A percentile compares a stretch with the other conserved stretches of the same genome.
Conservation (phyloP, 441 rosid species). For the Mallotus japonicus region DNA sequence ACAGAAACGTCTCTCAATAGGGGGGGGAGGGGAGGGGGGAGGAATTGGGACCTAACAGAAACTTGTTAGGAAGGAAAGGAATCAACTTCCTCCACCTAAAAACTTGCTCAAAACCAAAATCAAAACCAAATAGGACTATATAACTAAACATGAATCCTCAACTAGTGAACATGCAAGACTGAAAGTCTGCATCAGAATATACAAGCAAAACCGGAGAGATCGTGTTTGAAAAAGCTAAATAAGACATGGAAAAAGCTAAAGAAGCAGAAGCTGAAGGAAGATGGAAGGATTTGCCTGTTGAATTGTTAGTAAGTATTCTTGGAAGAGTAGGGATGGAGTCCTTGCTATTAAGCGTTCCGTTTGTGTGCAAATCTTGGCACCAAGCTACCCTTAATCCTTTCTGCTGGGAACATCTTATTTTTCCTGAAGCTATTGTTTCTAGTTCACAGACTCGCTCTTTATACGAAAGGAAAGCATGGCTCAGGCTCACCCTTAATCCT, state of each 20-base stretch:
- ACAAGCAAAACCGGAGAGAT: not conserved
- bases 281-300: constrained; percentile 15
- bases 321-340: constrained; percentile 20
- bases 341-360: constrained; percentile 17
- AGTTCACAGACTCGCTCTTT: too few species aligned
- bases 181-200: not conserved
- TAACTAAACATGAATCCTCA: too few species aligned
- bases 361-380: constrained; percentile 23
- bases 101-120: too few species aligned
- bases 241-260: too few species aligned
- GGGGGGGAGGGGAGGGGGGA: too few species aligned
- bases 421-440: not conserved
- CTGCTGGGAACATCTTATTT: not conserved
- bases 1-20: too few species aligned
- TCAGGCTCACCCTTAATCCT: too few species aligned
- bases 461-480: too few species aligned
- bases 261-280: not conserved
- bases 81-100: too few species aligned
- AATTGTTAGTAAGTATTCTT: constrained; percentile 12
- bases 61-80: too few species aligned
- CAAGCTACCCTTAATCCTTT: constrained; percentile 16
- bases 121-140: too few species aligned
- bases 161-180: not conserved
- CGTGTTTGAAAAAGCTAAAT: not conserved
- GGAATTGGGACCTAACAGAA: too few species aligned